Base-by-base conservation (phyloP, 495 filamentous ascomycete species). In the Pyrenopolyporus hunteri region DNA sequence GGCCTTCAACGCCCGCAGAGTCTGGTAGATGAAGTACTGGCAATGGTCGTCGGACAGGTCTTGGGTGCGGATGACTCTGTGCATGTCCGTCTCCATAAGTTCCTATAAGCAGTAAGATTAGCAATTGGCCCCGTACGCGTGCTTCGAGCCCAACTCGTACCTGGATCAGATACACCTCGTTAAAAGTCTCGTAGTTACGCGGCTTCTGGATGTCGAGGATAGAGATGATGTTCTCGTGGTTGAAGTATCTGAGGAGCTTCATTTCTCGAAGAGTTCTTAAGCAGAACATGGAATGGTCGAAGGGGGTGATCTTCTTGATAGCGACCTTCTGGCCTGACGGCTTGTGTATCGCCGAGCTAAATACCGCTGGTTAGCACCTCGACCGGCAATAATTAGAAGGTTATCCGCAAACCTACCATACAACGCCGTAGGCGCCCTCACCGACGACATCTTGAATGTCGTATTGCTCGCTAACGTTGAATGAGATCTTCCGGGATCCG, bases 11-110 rank as follows among this genome's bases (percentile, higher is more conserved):
- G 94, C 95, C 66, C 95, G 93, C 47, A 99, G 83, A 7, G 95
- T 99, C 80, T 99, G 95, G 82, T 99, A 99, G 76, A 99, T 99
- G 80, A 99, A 99, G 75, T 97, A 99, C 75, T 99, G 95, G 82
- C 95, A 99, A 72, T 99, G 95, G 68, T 97, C 95, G 68, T 99
- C 95, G 4, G 95, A 97, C 22, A 99, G 83, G 50, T 97, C 94
- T 78, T 99, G 95, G 49, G 95, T 99, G 56, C 95, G 93, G 67
- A 99, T 99, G 57, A 99, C 95, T 40, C 95, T 88, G 72, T 99
- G 95, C 95, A 99, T 99, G 69, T 99, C 95, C 20, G 95, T 99
- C 78, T 99, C 95, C 95, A 99, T 99, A 57, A 99, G 85, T 76
- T 99, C 95, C 92, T 96, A 49, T 5, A n/a, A n/a, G n/a, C n/a